phyloP scores from a whole-genome alignment of 106 monocot genomes.

The Iris macrosiphon region DNA sequence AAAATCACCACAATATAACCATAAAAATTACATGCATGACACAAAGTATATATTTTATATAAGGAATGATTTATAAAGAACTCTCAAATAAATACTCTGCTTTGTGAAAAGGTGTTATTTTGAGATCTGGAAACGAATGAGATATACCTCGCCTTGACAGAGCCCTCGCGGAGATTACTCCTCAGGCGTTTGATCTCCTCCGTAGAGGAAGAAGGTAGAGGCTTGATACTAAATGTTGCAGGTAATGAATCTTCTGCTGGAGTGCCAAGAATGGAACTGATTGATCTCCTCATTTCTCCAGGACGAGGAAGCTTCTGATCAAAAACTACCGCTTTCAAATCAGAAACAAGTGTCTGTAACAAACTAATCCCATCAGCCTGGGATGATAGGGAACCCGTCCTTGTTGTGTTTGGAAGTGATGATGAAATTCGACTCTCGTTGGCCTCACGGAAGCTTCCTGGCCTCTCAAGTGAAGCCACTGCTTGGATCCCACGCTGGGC shows the following conservation, averaged over 20 bases:
- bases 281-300: slow-evolving; percentile 28
- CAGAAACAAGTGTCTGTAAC: slow-evolving; percentile 35
- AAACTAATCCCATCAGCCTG: slow-evolving; percentile 23
- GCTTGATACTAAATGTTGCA: slow-evolving; percentile 8
- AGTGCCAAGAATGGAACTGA: slow-evolving; percentile 26
- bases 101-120: too few species aligned
- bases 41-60: not conserved
- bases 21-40: not conserved
- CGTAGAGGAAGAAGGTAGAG: slow-evolving; percentile 19
- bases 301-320: slow-evolving; percentile 28
- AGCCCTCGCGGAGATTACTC: slow-evolving; percentile 24
- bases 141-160: slow-evolving; percentile 45
- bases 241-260: slow-evolving; percentile 22
- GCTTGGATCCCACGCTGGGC: slow-evolving; percentile 27
- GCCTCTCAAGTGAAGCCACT: slow-evolving; percentile 27
- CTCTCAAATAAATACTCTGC: not conserved
- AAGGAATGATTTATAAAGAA: not conserved
- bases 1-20: not conserved
- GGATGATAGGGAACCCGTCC: slow-evolving; percentile 9
- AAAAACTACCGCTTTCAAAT: slow-evolving; percentile 20
- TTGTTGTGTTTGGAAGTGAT: slow-evolving; percentile 18
- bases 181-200: slow-evolving; percentile 49
- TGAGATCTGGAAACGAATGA: not conserved
- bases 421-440: slow-evolving; percentile 20
- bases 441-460: slow-evolving; percentile 48